Evolutionary conservation across 352 stramenopile species (phyloP), one percentile per base, ranked within the genome.

Genomic region (Sclerospora graminicola): DNA sequence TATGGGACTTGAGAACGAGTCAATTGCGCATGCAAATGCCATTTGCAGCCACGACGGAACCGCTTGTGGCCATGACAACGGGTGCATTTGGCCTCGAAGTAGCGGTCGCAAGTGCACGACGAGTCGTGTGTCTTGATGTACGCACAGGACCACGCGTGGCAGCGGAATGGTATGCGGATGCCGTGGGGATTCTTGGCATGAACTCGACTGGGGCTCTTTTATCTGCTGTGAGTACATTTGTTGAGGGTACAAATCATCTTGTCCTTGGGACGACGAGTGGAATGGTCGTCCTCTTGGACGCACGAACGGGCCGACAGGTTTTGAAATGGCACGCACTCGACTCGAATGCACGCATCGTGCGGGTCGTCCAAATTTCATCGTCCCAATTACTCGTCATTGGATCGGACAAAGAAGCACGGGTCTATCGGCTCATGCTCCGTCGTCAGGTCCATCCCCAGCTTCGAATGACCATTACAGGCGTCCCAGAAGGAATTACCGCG

Each of bases 1-100:
- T 86, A 0, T 89, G 77, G 77, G 71, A 89, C 39, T 41, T 89
- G 9, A 59, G 57, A 7, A 83, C 71, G 2, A 89, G 74, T 42
- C 77, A 86, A 16, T 55, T 69, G 15, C 43, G 60, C 4, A 63
- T 78, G 37, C 64, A 65, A 20, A 32, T 89, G 10, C 73, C 77
- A 16, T 86, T 86, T 35, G 53, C 57, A 4, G 39, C 47, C 15
- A 36, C 31, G 0, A 66, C 50, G 20, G 76, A 86, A 26, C 57
- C 51, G 13, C 48, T 83, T 36, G 55, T 69, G 2, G 63, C 69
- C 7, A 60, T 78, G 38, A 46, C 68, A 5, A 53, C 49, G 0
- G 28, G 28, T 1, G 49, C 35, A 1, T 45, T 27, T 13, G 34
- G 24, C 19, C 69, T 70, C 0, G 71, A 82, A 28, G 65, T 86